Percentiles rank a stretch among this genome's conserved stretches.
Evolutionary conservation across 805 yeast species (phyloP).

Genomic region (Scheffersomyces spartinae): DNA sequence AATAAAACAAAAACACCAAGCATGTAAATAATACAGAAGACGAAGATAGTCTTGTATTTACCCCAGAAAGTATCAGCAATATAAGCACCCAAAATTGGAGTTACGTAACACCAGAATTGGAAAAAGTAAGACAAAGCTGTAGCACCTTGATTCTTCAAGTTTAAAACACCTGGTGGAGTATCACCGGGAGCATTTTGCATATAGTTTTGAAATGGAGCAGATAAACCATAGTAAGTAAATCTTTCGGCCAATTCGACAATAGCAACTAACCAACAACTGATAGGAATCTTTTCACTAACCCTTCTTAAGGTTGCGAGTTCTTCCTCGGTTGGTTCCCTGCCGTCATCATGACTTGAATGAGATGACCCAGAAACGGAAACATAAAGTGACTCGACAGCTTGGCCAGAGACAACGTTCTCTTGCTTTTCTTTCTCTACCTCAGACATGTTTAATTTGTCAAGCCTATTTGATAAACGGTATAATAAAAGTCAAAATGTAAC

Average conservation of each 20-base stretch:
- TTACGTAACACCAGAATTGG: slow-evolving; percentile 74
- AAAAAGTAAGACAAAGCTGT: slow-evolving; percentile 64
- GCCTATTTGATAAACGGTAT: too few relatives aligned
- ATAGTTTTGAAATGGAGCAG: slow-evolving; percentile 69
- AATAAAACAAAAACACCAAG: slow-evolving; percentile 54
- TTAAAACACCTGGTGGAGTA: slow-evolving; percentile 41
- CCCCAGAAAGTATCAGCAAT: slow-evolving; percentile 68
- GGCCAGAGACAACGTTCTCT: too few relatives aligned
- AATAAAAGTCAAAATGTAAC: too few relatives aligned
- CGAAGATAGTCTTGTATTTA: slow-evolving; percentile 55
- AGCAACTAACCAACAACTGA: slow-evolving; percentile 51
- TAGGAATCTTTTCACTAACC: slow-evolving; percentile 40
- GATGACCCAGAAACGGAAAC: too few relatives aligned
- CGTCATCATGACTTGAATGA: too few relatives aligned
- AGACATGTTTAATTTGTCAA: too few relatives aligned
- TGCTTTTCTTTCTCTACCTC: too few relatives aligned
- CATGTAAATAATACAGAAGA: slow-evolving; percentile 47
- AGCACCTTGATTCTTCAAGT: slow-evolving; percentile 50
- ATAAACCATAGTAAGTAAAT: slow-evolving; percentile 68
- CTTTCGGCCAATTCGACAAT: slow-evolving; percentile 74
- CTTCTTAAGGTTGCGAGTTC: slow-evolving; percentile 42
- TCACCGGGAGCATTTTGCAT: slow-evolving; percentile 46
- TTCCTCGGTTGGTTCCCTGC: slow-evolving; percentile 39
- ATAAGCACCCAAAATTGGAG: slow-evolving; percentile 70
- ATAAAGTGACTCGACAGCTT: too few relatives aligned